phyloP scores from a whole-genome alignment of 345 rosid species.

The Excoecaria cochinchinensis region DNA sequence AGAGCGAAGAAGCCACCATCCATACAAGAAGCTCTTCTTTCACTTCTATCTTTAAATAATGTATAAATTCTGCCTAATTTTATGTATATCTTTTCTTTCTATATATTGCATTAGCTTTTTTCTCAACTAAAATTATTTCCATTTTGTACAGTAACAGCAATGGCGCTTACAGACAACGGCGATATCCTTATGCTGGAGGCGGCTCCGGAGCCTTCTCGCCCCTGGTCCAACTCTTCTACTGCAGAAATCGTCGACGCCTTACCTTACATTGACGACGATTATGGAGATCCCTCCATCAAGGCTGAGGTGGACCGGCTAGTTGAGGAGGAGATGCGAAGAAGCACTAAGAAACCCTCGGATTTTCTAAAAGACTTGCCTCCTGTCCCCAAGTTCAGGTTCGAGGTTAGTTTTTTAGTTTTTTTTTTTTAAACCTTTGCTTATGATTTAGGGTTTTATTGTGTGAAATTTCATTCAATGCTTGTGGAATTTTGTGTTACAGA shows the following conservation, averaged over 20 bases:
- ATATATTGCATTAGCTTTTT: not conserved
- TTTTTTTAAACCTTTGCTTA: not conserved
- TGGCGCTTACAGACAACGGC: constrained; percentile 41
- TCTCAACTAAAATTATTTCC: not conserved
- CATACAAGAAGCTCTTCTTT: not conserved
- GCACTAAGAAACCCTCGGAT: constrained; percentile 85
- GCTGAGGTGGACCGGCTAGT: constrained; percentile 84
- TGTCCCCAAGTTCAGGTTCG: constrained; percentile 57
- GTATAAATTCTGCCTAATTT: not conserved
- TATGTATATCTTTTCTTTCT: not conserved
- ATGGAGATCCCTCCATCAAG: constrained; percentile 65
- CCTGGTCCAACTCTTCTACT: constrained; percentile 59
- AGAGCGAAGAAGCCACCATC: not conserved
- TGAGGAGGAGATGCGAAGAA: constrained; percentile 96
- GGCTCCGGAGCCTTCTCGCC: constrained; percentile 51
- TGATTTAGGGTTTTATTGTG: constrained; percentile 6
- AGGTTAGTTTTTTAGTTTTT: constrained; percentile 36
- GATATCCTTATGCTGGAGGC: constrained; percentile 84
- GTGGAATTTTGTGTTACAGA: constrained; percentile 42
- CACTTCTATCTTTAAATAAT: not conserved
- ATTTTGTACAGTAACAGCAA: not conserved
- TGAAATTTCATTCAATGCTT: not conserved
- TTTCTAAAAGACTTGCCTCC: constrained; percentile 83
- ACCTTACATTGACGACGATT: constrained; percentile 96
- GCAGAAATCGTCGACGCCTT: constrained; percentile 85